Conservation (phyloP, 176 grass and related monocot species). For the Saccharum officinarum region DNA sequence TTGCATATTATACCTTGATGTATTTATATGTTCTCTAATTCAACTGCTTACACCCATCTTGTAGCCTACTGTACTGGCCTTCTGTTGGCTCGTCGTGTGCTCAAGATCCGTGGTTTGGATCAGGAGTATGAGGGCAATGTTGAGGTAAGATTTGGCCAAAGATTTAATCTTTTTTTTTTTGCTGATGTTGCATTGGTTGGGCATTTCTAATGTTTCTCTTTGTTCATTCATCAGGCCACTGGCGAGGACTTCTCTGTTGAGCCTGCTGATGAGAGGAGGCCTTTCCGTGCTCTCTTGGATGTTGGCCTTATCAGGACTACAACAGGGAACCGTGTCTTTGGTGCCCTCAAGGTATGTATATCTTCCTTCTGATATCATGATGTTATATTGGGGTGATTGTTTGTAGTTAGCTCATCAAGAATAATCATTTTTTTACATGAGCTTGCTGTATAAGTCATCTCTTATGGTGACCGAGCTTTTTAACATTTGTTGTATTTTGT, state of each 20-base stretch:
- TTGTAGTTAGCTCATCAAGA: not conserved
- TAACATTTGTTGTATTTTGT: not conserved
- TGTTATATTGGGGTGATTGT: not conserved
- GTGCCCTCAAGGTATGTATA: slow-evolving; percentile 69
- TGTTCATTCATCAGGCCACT: slow-evolving; percentile 47
- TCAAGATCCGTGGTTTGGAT: slow-evolving; percentile 64
- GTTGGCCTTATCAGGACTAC: slow-evolving; percentile 82
- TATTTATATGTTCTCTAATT: not conserved
- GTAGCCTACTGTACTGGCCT: slow-evolving; percentile 84
- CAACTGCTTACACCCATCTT: not conserved
- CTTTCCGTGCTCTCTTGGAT: slow-evolving; percentile 83
- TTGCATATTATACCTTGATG: not conserved
- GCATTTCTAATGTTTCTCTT: not conserved
- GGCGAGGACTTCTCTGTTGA: slow-evolving; percentile 86
- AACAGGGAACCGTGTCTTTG: slow-evolving; percentile 82
- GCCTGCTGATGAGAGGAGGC: slow-evolving; percentile 75
- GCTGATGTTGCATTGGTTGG: not conserved
- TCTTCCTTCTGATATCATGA: not conserved
- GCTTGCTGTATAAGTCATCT: not conserved
- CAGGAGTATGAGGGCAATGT: slow-evolving; percentile 79
- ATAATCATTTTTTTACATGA: not conserved
- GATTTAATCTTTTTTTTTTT: not conserved
- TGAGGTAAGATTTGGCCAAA: slow-evolving; percentile 39
- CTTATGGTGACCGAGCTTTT: no score
- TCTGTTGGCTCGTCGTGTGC: slow-evolving; percentile 75